phyloP scores from a whole-genome alignment of 2,329 filamentous ascomycete species.

The Davidsoniella eucalypti region DNA sequence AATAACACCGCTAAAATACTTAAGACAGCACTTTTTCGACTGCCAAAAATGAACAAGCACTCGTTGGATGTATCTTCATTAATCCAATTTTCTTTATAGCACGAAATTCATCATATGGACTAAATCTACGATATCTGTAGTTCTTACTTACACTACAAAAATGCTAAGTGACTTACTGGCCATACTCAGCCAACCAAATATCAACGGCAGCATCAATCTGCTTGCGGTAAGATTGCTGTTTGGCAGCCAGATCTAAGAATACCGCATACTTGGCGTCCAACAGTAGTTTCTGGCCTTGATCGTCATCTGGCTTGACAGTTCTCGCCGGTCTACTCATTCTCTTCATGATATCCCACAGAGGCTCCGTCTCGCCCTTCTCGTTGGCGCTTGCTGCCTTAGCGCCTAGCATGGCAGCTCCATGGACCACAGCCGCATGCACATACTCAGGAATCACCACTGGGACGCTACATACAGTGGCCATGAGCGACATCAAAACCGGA shows the following conservation, averaged over 20 bases:
- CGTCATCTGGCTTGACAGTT: conserved; percentile 57
- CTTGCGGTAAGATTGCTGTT: conserved; percentile 67
- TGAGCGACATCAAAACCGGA: conserved; percentile 73
- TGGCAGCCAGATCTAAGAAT: conserved; percentile 83
- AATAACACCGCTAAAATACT: too few species aligned
- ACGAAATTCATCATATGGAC: too few species aligned
- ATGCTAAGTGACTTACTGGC: neutral
- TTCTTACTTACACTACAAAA: too few species aligned
- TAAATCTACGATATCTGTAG: too few species aligned
- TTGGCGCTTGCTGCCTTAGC: conserved; percentile 84
- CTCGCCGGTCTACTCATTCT: conserved; percentile 89
- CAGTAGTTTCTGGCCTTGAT: conserved; percentile 60
- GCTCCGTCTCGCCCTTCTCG: conserved; percentile 53
- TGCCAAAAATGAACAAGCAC: too few species aligned
- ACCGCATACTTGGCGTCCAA: conserved; percentile 82
- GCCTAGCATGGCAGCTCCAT: conserved; percentile 96
- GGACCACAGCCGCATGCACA: conserved; percentile 86
- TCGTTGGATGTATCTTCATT: too few species aligned
- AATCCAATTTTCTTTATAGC: too few species aligned
- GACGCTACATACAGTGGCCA: conserved; percentile 81
- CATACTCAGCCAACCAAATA: conserved; percentile 11
- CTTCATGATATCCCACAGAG: conserved; percentile 94
- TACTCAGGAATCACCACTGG: conserved; percentile 88
- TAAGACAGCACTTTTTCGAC: too few species aligned
- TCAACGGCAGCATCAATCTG: conserved; percentile 52